Conservation (phyloP, 2,329 filamentous ascomycete genomes). For the Alternaria burnsii region DNA sequence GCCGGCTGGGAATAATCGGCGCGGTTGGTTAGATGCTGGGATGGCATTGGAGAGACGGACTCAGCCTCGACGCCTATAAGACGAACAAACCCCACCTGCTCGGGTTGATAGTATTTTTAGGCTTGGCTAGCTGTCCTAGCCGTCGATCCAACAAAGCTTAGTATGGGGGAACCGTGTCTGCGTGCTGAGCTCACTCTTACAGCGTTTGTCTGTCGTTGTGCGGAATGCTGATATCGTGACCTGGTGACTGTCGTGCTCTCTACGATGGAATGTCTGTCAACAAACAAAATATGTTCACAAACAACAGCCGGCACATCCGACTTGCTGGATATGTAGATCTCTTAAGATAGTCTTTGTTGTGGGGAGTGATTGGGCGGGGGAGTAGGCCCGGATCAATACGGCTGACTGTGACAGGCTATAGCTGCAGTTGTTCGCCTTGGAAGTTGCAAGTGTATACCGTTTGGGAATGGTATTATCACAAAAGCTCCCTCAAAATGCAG, state of each 20-base stretch:
- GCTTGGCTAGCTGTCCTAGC: constrained; percentile 9
- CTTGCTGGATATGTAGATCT: constrained; percentile 4
- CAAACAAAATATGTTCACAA: background rate
- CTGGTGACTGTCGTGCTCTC: background rate
- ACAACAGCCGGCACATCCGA: background rate
- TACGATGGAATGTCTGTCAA: background rate
- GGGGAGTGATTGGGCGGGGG: constrained; percentile 4
- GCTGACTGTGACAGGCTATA: constrained; percentile 8
- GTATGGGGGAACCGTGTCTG: background rate
- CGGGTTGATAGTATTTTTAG: constrained; percentile 27
- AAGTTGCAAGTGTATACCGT: constrained; percentile 2
- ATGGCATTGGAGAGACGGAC: constrained; percentile 21
- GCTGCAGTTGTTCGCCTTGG: constrained; percentile 11
- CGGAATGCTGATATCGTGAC: background rate
- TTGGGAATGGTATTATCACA: constrained; percentile 6
- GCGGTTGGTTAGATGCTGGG: constrained; percentile 31
- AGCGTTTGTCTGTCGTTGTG: background rate
- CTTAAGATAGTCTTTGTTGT: background rate
- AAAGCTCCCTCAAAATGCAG: background rate
- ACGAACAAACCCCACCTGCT: constrained; percentile 27
- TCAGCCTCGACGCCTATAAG: constrained; percentile 31
- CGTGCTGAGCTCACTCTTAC: background rate
- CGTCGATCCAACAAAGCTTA: constrained; percentile 18
- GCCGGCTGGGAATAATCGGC: constrained; percentile 22
- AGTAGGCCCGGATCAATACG: background rate